A percentile compares a stretch with the other conserved stretches of the same genome.
Conservation (phyloP, 129 eudicot species). For the Saposhnikovia divaricata region DNA sequence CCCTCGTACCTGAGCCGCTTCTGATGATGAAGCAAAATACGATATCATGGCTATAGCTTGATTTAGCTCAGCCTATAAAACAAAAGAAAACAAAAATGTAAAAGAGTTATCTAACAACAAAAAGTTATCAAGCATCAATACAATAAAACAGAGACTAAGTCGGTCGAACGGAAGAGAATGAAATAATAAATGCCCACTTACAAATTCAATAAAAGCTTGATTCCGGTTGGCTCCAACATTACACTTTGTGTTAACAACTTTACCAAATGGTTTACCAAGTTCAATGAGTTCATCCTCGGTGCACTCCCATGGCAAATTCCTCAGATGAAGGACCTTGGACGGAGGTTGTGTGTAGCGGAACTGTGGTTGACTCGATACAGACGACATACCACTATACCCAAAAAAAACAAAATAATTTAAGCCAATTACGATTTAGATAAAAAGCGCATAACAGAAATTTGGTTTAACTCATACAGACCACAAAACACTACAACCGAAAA, state of each 20-base stretch:
- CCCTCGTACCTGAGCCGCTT: conserved; percentile 98
- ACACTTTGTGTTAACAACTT: conserved; percentile 91
- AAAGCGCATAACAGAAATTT: background rate
- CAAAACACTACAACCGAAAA: background rate
- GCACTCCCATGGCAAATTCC: conserved; percentile 97
- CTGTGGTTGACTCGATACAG: conserved; percentile 16
- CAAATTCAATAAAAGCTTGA: conserved; percentile 65
- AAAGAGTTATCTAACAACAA: background rate
- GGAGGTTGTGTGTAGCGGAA: conserved; percentile 17
- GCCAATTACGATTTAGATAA: no score
- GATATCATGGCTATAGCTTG: conserved; percentile 99
- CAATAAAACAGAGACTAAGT: background rate
- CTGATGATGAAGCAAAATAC: conserved; percentile 97
- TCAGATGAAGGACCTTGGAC: conserved; percentile 62
- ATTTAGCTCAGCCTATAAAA: conserved; percentile 65
- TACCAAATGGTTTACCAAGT: conserved; percentile 84
- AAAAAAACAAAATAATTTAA: background rate
- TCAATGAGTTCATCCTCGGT: conserved; percentile 80
- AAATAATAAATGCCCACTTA: background rate
- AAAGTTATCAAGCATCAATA: background rate
- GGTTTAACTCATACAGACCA: conserved; percentile 1
- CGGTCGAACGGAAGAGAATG: background rate
- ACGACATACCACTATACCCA: background rate
- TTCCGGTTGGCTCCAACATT: conserved; percentile 90
- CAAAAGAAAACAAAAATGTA: no score